Conservation (phyloP, 2,329 filamentous ascomycete species). For the Penicillium crustosum region DNA sequence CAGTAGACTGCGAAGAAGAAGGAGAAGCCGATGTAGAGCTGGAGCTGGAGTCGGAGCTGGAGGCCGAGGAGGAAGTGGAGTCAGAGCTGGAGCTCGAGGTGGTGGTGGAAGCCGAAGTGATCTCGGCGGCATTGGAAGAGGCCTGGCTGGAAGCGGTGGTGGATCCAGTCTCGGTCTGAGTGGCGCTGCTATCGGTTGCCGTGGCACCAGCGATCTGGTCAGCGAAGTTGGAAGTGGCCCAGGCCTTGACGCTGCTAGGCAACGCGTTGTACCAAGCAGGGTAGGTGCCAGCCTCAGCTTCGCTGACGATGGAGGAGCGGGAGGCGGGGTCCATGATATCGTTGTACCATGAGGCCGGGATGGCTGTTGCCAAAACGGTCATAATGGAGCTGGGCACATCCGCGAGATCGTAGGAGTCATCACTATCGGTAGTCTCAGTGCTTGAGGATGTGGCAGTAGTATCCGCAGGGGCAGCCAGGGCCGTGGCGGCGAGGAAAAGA, state of each 20-base stretch:
- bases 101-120: neutral
- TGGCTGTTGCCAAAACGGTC: constrained; percentile 26
- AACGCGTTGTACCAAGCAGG: constrained; percentile 31
- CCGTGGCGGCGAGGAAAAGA: constrained; percentile 25
- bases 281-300: constrained; percentile 21
- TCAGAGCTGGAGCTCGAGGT: neutral
- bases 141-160: neutral
- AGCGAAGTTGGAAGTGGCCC: constrained; percentile 13
- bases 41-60: constrained; percentile 1
- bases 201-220: neutral
- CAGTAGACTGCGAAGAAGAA: constrained; percentile 21
- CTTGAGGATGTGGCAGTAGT: neutral
- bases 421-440: neutral
- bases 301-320: constrained; percentile 18
- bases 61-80: neutral
- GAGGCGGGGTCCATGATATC: constrained; percentile 19
- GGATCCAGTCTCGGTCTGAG: neutral
- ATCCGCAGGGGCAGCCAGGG: constrained; percentile 20
- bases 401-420: constrained; percentile 1
- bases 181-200: neutral
- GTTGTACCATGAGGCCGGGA: constrained; percentile 23
- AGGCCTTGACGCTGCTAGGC: constrained; percentile 27
- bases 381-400: constrained; percentile 24
- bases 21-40: constrained; percentile 9
- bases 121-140: neutral